Percentiles rank a stretch among this genome's conserved stretches.
Conservation (phyloP, 2,329 filamentous ascomycete genomes). For the Aspergillus texensis region DNA sequence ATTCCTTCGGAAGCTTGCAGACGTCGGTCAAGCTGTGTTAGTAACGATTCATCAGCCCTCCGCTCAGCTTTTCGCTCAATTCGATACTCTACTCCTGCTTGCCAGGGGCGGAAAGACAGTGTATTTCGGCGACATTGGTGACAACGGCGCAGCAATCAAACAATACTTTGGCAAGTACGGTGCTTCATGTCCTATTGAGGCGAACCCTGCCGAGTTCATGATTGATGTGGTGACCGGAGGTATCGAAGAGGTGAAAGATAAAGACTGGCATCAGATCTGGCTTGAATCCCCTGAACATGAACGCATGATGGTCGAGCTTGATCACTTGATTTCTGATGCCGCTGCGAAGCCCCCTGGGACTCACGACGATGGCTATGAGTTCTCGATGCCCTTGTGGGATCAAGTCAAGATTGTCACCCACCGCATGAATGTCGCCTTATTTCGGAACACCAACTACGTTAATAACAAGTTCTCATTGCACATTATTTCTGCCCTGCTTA, state of each 20-base stretch:
- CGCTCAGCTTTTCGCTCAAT: constrained; percentile 67
- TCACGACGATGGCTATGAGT: constrained; percentile 56
- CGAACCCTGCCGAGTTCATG: constrained; percentile 64
- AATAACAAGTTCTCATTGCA: constrained; percentile 65
- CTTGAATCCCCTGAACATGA: constrained; percentile 62
- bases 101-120: constrained; percentile 69
- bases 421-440: constrained; percentile 67
- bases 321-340: constrained; percentile 58
- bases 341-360: constrained; percentile 47
- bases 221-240: constrained; percentile 53
- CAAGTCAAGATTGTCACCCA: constrained; percentile 69
- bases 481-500: constrained; percentile 53
- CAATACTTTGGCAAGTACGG: constrained; percentile 68
- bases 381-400: constrained; percentile 63
- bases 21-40: constrained; percentile 67
- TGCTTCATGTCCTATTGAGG: constrained; percentile 62
- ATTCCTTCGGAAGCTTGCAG: constrained; percentile 66
- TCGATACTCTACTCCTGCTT: constrained; percentile 69
- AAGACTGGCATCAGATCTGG: constrained; percentile 76
- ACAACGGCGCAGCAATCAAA: constrained; percentile 64
- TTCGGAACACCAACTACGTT: constrained; percentile 67
- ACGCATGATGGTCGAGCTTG: constrained; percentile 63
- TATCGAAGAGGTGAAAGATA: constrained; percentile 44
- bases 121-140: constrained; percentile 69
- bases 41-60: constrained; percentile 73